Evolutionary conservation across 805 yeast species (phyloP).

Genomic region (Blastobotrys mokoenaii): DNA sequence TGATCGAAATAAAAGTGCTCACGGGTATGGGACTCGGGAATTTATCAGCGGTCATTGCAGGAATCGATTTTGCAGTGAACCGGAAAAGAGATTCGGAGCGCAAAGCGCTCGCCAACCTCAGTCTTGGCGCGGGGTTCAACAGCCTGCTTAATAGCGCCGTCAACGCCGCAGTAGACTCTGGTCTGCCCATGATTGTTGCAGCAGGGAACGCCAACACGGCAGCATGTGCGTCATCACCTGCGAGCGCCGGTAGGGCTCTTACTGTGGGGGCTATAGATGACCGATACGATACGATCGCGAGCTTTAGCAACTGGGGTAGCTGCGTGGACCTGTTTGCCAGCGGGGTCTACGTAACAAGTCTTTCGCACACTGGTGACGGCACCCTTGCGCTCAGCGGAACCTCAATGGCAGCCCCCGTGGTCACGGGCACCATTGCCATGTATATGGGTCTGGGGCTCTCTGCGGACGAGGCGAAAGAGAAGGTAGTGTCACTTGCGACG

Average conservation of each 20-base stretch:
- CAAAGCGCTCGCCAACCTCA: constrained; percentile 65
- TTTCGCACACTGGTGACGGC: constrained; percentile 16
- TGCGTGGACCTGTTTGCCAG: constrained; percentile 82
- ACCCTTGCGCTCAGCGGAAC: constrained; percentile 22
- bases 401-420: constrained; percentile 26
- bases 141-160: constrained; percentile 65
- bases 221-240: constrained; percentile 80
- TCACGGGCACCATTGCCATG: constrained; percentile 24
- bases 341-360: constrained; percentile 51
- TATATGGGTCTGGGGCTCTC: constrained; percentile 26
- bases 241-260: constrained; percentile 62
- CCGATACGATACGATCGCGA: constrained; percentile 54
- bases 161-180: constrained; percentile 63
- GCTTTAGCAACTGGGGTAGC: constrained; percentile 80
- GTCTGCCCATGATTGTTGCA: constrained; percentile 48
- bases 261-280: constrained; percentile 91
- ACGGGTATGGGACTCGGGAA: constrained; percentile 61
- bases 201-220: constrained; percentile 77
- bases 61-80: constrained; percentile 30
- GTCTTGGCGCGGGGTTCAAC: constrained; percentile 69
- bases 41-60: constrained; percentile 30
- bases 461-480: constrained; percentile 18
- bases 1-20: constrained; percentile 71
- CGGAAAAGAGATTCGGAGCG: constrained; percentile 14
- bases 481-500: constrained; percentile 18